These are phyloP conservation scores for Coleophoma cylindrospora DNA, from an alignment of 2,329 filamentous ascomycete species.

Conservation along the genomic window DNA sequence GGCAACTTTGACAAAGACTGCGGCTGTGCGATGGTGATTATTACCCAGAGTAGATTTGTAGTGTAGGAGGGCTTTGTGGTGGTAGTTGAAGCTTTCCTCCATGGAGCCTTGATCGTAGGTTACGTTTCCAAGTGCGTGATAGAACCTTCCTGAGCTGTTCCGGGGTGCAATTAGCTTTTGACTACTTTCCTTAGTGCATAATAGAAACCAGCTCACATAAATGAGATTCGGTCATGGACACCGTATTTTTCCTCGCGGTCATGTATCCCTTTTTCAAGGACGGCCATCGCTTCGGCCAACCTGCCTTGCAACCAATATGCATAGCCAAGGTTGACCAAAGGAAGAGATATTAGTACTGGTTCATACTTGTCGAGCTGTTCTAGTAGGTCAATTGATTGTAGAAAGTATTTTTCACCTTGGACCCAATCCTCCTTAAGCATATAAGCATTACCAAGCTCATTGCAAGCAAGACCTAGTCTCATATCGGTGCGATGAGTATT, in stretches of 20 bases:
- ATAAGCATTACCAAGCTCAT: too few relatives aligned
- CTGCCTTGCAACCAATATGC: constrained; percentile 7
- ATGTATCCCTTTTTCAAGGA: constrained; percentile 3
- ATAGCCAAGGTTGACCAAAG: constrained; percentile 7
- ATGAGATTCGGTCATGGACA: constrained; percentile 4
- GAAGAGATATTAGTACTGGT: constrained; percentile 4
- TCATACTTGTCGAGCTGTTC: constrained; percentile 3
- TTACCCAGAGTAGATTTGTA: constrained; percentile 19
- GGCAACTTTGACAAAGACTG: constrained; percentile 17
- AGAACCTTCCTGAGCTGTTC: constrained; percentile 2
- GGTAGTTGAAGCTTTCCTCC: constrained; percentile 17
- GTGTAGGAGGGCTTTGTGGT: constrained; percentile 15
- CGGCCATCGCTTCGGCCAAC: constrained; percentile 2
- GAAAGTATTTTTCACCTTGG: constrained; percentile 3
- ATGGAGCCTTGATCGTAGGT: constrained; percentile 4
- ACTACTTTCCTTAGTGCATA: too few relatives aligned
- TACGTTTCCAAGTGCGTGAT: constrained; percentile 10
- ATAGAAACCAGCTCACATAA: constrained; percentile 5
- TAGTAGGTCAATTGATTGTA: constrained; percentile 4
- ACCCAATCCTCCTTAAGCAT: neutral
- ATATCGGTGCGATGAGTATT: too few relatives aligned
- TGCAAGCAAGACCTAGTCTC: too few relatives aligned
- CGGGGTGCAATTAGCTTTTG: neutral
- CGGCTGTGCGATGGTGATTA: constrained; percentile 20
- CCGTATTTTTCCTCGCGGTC: constrained; percentile 7